Evolutionary conservation across 2,329 filamentous ascomycete species (phyloP), one percentile per base, ranked within the genome.

Genomic region (Alternaria brassicicola): DNA sequence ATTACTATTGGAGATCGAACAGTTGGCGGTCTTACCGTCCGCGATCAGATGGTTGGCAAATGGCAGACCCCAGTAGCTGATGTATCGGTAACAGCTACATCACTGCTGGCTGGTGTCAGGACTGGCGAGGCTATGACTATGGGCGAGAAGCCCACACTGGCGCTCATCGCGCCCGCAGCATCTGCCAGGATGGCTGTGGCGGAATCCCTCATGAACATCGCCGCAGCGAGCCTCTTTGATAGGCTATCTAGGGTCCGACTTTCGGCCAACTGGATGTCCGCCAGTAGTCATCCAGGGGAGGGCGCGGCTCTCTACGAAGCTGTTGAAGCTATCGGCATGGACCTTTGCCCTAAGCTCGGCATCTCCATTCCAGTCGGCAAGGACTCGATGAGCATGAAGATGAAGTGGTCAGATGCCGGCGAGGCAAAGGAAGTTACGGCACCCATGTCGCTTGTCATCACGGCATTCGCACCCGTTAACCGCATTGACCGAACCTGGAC

Each of bases 341-440:
- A 96, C 46, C 83, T 99, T 8, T 99, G 95, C 78, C 93, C 93
- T 2, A 84, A 90, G 68, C 84, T 98, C n/a, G 92, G 91, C 31
- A 88, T 99, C 61, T 92, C 90, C 56, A 98, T 99, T 59, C 95
- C 95, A 4, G 95, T 98, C 8, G 95, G 95, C 54, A 98, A 99
- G 80, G 95, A 99, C 77, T 98, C 94, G 0, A 97, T 96, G 78
- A 97, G 93, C 3, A 98, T 99, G 95, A 97, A 97, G 83, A 94
- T 96, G 71, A 92, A 92, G 55, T 98, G 95, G 95, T 66, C 81
- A 82, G 61, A 81, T 85, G 55, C 86, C 82, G 28, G 85, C 17
- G 84, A 90, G 61, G 80, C 84, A 13, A 95, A 91, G 80, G 93
- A 93, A 65, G 94, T 98, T 48, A 97, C 92, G 35, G 92, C 95